Evolutionary conservation across 306 rosid genomes (phyloP), one percentile per base, ranked within the genome.

Genomic region (Ochetophila trinervis): DNA sequence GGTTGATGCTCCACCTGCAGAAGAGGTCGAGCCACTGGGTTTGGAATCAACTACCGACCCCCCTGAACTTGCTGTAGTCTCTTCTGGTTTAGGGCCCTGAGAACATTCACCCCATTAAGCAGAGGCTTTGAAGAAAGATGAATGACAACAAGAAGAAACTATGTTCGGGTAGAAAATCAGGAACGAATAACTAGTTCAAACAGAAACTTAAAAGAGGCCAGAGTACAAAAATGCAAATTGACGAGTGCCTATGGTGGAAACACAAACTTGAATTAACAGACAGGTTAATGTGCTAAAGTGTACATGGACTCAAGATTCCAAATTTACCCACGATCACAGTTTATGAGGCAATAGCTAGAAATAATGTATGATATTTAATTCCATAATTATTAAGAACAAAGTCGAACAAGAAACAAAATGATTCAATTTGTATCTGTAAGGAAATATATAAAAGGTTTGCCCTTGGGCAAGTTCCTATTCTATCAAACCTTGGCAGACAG

Each of bases 51-150:
- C 37, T 45, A 75, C 82, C 0, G 96, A 69, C n/a, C 76, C 96
- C 55, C 76, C 87, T 4, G 85, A 72, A 47, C 85, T 82, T 55
- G 81, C 65, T 13, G 74, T 69, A 67, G 85, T 30, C 21, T 77
- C 93, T 64, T 79, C 98, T 58, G 88, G 81, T 68, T 86, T 86
- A 65, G 87, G 97, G 36, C 99, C 97, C 99, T 93, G 52, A 44
- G 75, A 64, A 48, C 13, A 37, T 16, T 21, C 34, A 45, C 18
- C 8, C 35, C 15, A 61, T 61, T 53, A 4, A 50, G 27, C 61
- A 59, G 3, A 12, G 18, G 5, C 30, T 18, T 45, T 30, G 1
- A 13, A 13, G 32, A 14, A 40, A 56, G 30, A 19, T 21, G 17
- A 50, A 37, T 57, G 21, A 47, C 48, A 44, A 45, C 18, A 4